Evolutionary conservation across 1,139 yeast species (phyloP), one percentile per base, ranked within the genome.

Genomic region (Hanseniaspora gamundiae): DNA sequence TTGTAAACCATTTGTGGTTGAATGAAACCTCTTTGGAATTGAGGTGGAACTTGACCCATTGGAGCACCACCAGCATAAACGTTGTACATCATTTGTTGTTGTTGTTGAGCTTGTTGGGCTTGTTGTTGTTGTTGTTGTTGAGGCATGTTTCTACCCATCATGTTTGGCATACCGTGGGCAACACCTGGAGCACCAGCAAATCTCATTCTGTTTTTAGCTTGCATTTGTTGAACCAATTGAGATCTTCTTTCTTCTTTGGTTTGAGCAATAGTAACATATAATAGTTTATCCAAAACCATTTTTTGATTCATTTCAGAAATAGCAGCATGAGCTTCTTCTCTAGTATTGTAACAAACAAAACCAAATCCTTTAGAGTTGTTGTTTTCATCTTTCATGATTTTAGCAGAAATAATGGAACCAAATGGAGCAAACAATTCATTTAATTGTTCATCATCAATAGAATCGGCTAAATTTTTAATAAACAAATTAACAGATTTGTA

Each of bases 281-380:
- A 76, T 61, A 98, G 98, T 77, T 93, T 91, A 65, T 93, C 88
- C 59, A 79, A 80, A 59, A 91, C 78, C 84, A 91, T 84, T 67
- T 91, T 84, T 73, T 88, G 96, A 78, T 88, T 87, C 95, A 91
- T 88, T 74, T 91, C 98, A 59, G 93, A 78, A 66, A 88, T 87
- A 54, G 99, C 99, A 74, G 87, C 87, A 60, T 95, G 85, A 56
- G 99, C 98, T 76, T 91, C 98, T 69, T 91, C 98, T 61, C 97
- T 96, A 53, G 94, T 71, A 47, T 95, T 80, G 82, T 83, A 93
- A 71, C 98, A 87, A 59, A 91, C 99, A 65, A 91, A 91, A 62
- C 98, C 98, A 66, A 91, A 91, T 56, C 98, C 97, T 75, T 85
- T 88, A 52, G 97, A 86, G 71, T 86, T 87, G 57, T 95, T 96